Percentiles rank a stretch among this genome's conserved stretches.
Evolutionary conservation across 2,329 filamentous ascomycete genomes (phyloP).

Genomic region (Ceratocystis destructans): DNA sequence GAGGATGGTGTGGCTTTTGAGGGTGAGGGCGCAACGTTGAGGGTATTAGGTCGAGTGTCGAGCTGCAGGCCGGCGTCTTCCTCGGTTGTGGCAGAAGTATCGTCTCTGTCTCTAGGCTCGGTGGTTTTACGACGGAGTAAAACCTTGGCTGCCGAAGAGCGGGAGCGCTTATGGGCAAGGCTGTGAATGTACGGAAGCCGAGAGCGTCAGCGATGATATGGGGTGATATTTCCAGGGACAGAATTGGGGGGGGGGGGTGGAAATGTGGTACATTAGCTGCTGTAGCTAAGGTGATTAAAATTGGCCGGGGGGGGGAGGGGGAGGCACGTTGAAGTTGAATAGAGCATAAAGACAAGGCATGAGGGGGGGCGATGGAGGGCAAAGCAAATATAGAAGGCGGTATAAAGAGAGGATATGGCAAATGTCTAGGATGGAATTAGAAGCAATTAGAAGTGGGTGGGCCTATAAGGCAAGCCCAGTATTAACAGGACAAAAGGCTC

Average conservation of each 20-base stretch:
- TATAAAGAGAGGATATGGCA: neutral
- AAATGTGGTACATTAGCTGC: neutral
- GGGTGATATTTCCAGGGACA: neutral
- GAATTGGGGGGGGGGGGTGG: neutral
- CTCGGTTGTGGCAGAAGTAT: constrained; percentile 6
- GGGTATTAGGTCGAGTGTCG: constrained; percentile 11
- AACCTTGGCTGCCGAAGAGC: constrained; percentile 16
- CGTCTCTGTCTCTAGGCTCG: constrained; percentile 12
- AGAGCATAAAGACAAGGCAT: neutral
- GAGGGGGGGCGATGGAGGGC: neutral
- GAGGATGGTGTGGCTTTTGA: constrained; percentile 4
- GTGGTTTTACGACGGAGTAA: constrained; percentile 15
- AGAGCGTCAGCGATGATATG: constrained; percentile 12
- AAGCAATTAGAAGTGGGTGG: neutral
- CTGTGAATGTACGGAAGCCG: constrained; percentile 1
- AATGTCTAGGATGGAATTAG: neutral
- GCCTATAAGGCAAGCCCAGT: neutral
- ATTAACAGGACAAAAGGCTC: neutral
- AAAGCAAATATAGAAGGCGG: neutral
- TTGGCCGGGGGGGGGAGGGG: neutral
- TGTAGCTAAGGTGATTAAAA: neutral
- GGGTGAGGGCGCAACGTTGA: constrained; percentile 12
- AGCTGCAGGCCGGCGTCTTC: constrained; percentile 12
- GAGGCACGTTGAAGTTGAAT: neutral
- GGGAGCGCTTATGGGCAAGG: constrained; percentile 16